phyloP scores from a whole-genome alignment of 805 yeast species.

The Metschnikowia drakensbergensis region DNA sequence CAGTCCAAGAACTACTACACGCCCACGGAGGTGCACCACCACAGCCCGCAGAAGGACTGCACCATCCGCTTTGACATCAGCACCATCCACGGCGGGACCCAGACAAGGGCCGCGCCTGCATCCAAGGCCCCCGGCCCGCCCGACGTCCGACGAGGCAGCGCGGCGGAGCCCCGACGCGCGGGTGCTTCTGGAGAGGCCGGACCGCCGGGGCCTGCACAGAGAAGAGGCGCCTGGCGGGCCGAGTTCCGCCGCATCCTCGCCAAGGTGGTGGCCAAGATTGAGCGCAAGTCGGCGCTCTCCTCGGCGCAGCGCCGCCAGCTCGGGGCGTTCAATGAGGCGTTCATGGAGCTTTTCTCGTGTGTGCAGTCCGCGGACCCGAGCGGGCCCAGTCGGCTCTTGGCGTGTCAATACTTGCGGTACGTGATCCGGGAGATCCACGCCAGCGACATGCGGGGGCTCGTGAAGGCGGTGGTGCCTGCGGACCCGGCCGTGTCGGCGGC shows the following conservation, averaged over 20 bases:
- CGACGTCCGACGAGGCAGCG: no score
- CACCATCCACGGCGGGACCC: slow-evolving; percentile 18
- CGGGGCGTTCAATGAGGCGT: neutral
- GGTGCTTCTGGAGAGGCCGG: no score
- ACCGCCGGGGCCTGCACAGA: no score
- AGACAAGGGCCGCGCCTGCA: no score
- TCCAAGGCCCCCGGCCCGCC: no score
- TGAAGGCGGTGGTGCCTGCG: slow-evolving; percentile 31
- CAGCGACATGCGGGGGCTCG: slow-evolving; percentile 19
- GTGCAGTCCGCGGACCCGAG: neutral
- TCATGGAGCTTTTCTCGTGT: neutral
- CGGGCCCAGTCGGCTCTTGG: slow-evolving; percentile 22
- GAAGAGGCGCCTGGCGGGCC: slow-evolving; percentile 1
- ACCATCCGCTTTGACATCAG: slow-evolving; percentile 37
- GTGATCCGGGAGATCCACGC: slow-evolving; percentile 35
- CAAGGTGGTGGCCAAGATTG: slow-evolving; percentile 26
- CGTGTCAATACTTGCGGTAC: slow-evolving; percentile 39
- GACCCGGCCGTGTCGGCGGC: neutral
- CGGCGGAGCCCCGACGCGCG: no score
- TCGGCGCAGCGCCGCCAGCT: slow-evolving; percentile 9
- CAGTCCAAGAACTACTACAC: slow-evolving; percentile 30
- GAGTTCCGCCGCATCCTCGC: slow-evolving; percentile 20
- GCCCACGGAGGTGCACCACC: slow-evolving; percentile 30
- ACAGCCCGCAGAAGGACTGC: slow-evolving; percentile 4
- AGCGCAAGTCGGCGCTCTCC: slow-evolving; percentile 22